Percentiles rank a stretch among this genome's conserved stretches.
phyloP scores from a whole-genome alignment of 129 eudicot species.

The Tanacetum coccineum region DNA sequence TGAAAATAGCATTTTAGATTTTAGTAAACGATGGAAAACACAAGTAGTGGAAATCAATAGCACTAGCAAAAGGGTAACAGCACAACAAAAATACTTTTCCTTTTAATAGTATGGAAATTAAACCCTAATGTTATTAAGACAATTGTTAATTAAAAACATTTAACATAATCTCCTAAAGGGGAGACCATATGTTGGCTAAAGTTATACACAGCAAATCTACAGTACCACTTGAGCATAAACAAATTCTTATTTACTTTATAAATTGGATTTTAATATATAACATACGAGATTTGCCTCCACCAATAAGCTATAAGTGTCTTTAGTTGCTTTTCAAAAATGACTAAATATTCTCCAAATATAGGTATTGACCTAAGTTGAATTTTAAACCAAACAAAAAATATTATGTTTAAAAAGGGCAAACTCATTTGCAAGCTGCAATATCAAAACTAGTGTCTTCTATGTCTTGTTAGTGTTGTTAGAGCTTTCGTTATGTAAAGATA shows the following conservation, averaged over 20 bases:
- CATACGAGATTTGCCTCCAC: not conserved
- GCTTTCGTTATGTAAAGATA: not conserved
- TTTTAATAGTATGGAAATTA: conserved; percentile 15
- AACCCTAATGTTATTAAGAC: conserved; percentile 11
- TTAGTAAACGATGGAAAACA: conserved; percentile 17
- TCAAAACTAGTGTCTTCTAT: not conserved
- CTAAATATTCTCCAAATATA: not conserved
- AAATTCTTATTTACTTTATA: not conserved
- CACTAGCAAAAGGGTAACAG: conserved; percentile 38
- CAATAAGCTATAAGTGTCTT: no score
- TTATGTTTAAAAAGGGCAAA: not conserved
- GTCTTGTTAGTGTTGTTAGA: not conserved
- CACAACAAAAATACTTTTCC: conserved; percentile 29
- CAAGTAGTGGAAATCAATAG: conserved; percentile 31
- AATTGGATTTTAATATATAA: not conserved
- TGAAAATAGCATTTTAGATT: not conserved
- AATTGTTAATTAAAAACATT: conserved; percentile 7
- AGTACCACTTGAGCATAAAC: not conserved
- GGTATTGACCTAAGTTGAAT: conserved; percentile 2
- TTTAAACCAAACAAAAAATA: not conserved
- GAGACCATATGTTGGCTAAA: conserved; percentile 28
- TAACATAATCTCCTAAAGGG: conserved; percentile 21
- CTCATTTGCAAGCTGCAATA: not conserved
- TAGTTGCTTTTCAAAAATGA: no score
- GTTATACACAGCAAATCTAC: conserved; percentile 4